Percentiles rank a stretch among this genome's conserved stretches.
phyloP scores from a whole-genome alignment of 2,329 filamentous ascomycete species.

The Ciborinia camelliae region DNA sequence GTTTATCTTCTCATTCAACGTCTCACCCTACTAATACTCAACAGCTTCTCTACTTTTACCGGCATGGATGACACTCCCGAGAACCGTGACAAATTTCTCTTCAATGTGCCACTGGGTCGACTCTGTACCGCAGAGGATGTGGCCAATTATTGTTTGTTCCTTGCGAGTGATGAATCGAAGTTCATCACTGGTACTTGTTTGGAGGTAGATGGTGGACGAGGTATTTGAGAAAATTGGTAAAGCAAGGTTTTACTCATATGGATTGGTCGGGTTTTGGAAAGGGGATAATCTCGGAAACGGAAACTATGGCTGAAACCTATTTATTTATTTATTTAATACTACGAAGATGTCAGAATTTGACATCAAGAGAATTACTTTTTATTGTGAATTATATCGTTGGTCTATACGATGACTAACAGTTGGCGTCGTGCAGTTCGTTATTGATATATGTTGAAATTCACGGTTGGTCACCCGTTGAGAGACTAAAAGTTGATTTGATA shows the following conservation, averaged over 20 bases:
- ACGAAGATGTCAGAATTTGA: background rate
- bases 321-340: background rate
- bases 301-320: background rate
- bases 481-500: background rate
- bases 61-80: slow-evolving; percentile 61
- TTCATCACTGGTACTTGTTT: slow-evolving; percentile 73
- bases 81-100: slow-evolving; percentile 54
- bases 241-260: background rate
- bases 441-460: background rate
- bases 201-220: slow-evolving; percentile 57
- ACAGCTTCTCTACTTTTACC: slow-evolving; percentile 45
- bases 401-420: background rate
- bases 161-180: slow-evolving; percentile 67
- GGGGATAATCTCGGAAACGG: background rate
- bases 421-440: no score
- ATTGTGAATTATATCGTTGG: background rate
- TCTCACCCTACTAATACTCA: slow-evolving; percentile 26
- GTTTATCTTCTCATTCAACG: background rate
- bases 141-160: slow-evolving; percentile 65
- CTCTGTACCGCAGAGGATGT: slow-evolving; percentile 61
- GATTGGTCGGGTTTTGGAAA: background rate
- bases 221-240: slow-evolving; percentile 26
- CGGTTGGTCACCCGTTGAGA: background rate
- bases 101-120: slow-evolving; percentile 53
- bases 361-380: background rate